Percentiles rank a stretch among this genome's conserved stretches.
Evolutionary conservation across 352 stramenopile genomes (phyloP).

Genomic region (Globisporangium camurandrum): DNA sequence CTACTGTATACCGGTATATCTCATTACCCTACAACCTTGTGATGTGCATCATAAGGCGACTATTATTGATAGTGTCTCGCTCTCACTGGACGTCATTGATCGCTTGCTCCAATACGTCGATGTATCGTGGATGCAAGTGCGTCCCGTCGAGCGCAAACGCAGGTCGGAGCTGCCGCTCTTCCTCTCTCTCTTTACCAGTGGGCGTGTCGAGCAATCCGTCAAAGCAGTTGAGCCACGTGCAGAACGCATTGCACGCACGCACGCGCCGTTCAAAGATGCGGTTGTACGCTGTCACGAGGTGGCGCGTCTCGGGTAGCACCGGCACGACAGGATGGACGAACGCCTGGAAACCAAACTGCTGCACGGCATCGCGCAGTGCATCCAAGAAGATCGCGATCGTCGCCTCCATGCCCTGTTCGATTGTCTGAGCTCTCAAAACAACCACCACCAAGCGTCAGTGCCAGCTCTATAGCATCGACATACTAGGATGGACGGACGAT

Average conservation of each 20-base stretch:
- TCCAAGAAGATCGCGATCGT: constrained; percentile 83
- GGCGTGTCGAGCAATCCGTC: constrained; percentile 72
- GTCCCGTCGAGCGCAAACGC: constrained; percentile 74
- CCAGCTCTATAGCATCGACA: too few relatives aligned
- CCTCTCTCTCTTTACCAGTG: too few relatives aligned
- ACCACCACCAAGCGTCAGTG: too few relatives aligned
- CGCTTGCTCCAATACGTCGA: constrained; percentile 36
- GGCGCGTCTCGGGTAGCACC: constrained; percentile 82
- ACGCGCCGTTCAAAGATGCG: constrained; percentile 40
- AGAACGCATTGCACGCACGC: constrained; percentile 28
- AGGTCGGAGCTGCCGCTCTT: constrained; percentile 33
- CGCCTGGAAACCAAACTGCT: constrained; percentile 53
- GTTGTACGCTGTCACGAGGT: constrained; percentile 84
- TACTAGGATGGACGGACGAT: too few relatives aligned
- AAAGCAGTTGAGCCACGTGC: constrained; percentile 88
- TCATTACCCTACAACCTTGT: too few relatives aligned
- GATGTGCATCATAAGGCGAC: too few relatives aligned
- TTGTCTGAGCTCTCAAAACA: too few relatives aligned
- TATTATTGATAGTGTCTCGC: too few relatives aligned
- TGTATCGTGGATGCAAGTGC: constrained; percentile 75
- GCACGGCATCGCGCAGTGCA: constrained; percentile 33
- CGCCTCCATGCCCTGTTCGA: constrained; percentile 73
- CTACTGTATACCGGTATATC: too few relatives aligned
- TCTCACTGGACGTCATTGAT: too few relatives aligned
- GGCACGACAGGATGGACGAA: constrained; percentile 86